Base-by-base conservation (phyloP, 176 grass and related monocot genomes). In the Carex cristatella region DNA sequence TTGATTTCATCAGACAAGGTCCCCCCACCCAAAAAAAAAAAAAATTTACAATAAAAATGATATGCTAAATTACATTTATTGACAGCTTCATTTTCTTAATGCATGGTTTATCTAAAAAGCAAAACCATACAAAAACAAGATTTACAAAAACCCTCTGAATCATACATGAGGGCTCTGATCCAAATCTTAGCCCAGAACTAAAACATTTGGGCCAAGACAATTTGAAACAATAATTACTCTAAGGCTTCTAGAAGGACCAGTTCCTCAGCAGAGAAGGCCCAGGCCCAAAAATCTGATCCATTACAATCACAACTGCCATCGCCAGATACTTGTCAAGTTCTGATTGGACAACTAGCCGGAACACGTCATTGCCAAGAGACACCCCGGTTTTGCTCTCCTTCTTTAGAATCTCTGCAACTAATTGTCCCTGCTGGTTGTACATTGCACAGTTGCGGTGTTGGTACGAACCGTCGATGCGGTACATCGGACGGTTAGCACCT, bases 381-480 rank as follows among this genome's bases (percentile, higher is more conserved):
- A 86, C 88, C 1, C 88, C 88, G 8, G 80, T 35, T 4, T 46
- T 75, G 31, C 85, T 90, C 54, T 93, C 95, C 84, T 98, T 98
- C 82, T 83, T 91, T 51, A 51, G 69, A 59, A 98, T 65, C 88
- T 98, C 93, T 23, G 88, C 91, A 18, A 95, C 95, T 3, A 28
- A 67, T 7, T 90, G 74, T 63, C 77, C 69, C 86, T 86, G 66
- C 59, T 37, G 81, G 81, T 98, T 91, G 89, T 98, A 98, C 37
- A 98, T 83, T 51, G 90, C 71, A 86, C 92, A 98, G 79, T 86
- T 90, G 51, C 93, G 93, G 76, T 80, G 88, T 64, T 85, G 81
- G 85, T 93, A 98, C 46, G 95, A 98, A 0, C 95, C 95, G 53
- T 93, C 89, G 57, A 94, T 88, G 78, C 86, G 83, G 88, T 89